Evolutionary conservation across 441 rosid genomes (phyloP).

Genomic region (Croton laevigatus): DNA sequence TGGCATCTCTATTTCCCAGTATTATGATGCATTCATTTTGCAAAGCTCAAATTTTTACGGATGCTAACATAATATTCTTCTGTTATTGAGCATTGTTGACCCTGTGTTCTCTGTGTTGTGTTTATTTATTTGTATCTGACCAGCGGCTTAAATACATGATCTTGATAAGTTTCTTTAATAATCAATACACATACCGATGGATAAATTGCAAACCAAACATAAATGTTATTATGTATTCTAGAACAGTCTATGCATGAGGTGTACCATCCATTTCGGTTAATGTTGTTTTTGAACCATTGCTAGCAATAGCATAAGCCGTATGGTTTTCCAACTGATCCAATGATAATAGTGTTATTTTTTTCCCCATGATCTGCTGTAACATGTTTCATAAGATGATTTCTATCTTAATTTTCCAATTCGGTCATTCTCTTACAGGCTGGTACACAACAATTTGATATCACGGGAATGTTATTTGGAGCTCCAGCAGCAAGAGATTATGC

Average conservation of each 20-base stretch:
- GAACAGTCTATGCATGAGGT: too few relatives aligned
- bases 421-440: constrained; percentile 39
- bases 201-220: too few relatives aligned
- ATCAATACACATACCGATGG: too few relatives aligned
- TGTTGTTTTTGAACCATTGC: too few relatives aligned
- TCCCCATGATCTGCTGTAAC: neutral
- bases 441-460: constrained; percentile 49
- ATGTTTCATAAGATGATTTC: neutral
- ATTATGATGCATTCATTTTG: neutral
- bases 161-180: too few relatives aligned
- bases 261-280: too few relatives aligned
- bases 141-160: too few relatives aligned
- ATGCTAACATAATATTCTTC: neutral
- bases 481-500: constrained; percentile 57
- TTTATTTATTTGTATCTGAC: neutral
- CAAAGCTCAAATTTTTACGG: neutral
- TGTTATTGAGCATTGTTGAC: neutral
- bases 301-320: too few relatives aligned
- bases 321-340: too few relatives aligned
- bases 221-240: too few relatives aligned
- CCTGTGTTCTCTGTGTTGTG: neutral
- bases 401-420: constrained; percentile 12
- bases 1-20: neutral
- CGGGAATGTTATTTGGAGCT: constrained; percentile 57
- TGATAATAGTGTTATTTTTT: neutral